These are phyloP conservation scores for Magnolia sinica DNA, from an alignment of 164 flowering plant species.

Conservation along the genomic window DNA sequence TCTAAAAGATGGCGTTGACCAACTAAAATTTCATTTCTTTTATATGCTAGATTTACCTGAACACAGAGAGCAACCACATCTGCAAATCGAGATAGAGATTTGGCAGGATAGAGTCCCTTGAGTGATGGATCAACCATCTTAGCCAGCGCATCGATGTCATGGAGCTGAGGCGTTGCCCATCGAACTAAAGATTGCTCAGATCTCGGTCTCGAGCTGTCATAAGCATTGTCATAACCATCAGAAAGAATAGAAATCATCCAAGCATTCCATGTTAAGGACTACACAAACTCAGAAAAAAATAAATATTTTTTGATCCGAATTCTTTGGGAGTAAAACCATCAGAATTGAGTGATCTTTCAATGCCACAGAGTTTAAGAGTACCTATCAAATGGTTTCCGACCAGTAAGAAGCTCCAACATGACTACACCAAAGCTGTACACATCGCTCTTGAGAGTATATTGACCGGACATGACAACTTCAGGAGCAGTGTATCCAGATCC, in stretches of 20 bases:
- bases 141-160: constrained; percentile 87
- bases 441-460: constrained; percentile 82
- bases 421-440: constrained; percentile 96
- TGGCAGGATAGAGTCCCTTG: constrained; percentile 82
- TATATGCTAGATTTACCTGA: constrained; percentile 53
- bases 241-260: neutral
- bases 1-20: neutral
- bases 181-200: constrained; percentile 91
- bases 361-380: constrained; percentile 15
- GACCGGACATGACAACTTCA: constrained; percentile 89
- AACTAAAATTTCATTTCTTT: neutral
- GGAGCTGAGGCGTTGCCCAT: constrained; percentile 99
- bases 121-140: constrained; percentile 97
- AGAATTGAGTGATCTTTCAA: neutral
- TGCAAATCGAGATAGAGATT: constrained; percentile 96
- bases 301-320: too few relatives aligned
- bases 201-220: constrained; percentile 71
- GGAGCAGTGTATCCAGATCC: constrained; percentile 86
- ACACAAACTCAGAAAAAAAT: neutral
- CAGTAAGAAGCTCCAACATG: constrained; percentile 94
- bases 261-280: neutral
- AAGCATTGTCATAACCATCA: neutral
- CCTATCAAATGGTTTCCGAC: constrained; percentile 96
- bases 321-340: neutral
- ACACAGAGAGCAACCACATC: constrained; percentile 95